Conservation (phyloP, 805 yeast species). For the Yarrowia deformans region DNA sequence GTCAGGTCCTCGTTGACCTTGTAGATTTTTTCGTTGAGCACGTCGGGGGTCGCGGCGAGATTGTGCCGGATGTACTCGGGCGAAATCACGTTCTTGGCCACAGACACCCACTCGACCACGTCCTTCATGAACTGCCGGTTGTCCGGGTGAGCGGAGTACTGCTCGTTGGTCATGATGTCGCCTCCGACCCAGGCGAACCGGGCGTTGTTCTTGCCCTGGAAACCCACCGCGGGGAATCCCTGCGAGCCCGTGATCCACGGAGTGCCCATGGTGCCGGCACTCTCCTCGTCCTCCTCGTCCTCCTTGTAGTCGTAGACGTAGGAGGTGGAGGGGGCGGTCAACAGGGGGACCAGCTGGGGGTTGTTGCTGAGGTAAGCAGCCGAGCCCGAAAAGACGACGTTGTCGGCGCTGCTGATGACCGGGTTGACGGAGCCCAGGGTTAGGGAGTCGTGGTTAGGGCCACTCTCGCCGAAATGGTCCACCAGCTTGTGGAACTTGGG, state of each 20-base stretch:
- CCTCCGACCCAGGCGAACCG: conserved; percentile 86
- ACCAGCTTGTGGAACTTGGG: conserved; percentile 71
- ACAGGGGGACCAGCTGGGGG: conserved; percentile 72
- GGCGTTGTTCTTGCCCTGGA: conserved; percentile 81
- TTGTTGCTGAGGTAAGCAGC: conserved; percentile 76
- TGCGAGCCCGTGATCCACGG: conserved; percentile 85
- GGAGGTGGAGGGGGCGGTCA: conserved; percentile 70
- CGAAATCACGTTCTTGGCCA: conserved; percentile 68
- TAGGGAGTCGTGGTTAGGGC: conserved; percentile 46
- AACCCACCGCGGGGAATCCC: conserved; percentile 74
- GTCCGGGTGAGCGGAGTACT: conserved; percentile 45
- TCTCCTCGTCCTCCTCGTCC: conserved; percentile 53
- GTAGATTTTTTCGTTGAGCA: conserved; percentile 56
- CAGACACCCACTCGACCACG: conserved; percentile 75
- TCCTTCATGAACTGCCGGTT: conserved; percentile 56
- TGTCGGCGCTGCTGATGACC: conserved; percentile 39
- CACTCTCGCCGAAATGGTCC: conserved; percentile 65
- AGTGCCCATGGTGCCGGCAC: conserved; percentile 40
- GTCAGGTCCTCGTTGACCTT: conserved; percentile 75
- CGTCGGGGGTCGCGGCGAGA: conserved; percentile 52
- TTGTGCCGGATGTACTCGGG: conserved; percentile 62
- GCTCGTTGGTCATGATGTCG: conserved; percentile 58
- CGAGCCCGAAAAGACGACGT: conserved; percentile 57
- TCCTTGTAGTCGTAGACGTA: conserved; percentile 60
- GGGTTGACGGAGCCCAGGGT: conserved; percentile 41